Base-by-base conservation (phyloP, 371 early-diverging fungal genomes). In the Coemansia sp. region DNA sequence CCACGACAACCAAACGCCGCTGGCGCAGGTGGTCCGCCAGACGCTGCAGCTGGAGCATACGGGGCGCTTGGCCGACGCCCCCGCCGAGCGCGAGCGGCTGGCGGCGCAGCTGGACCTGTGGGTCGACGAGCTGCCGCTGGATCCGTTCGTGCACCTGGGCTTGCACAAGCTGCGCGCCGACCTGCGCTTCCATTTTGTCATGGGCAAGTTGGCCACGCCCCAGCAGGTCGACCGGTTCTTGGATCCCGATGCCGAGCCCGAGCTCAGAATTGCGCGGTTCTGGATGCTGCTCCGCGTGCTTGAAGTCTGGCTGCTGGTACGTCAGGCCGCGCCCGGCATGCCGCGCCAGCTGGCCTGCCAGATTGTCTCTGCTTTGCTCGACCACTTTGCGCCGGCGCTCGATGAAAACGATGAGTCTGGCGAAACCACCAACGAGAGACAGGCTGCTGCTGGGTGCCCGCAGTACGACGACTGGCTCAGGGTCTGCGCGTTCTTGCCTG, bases 101-200 rank as follows among this genome's bases (percentile, higher is more conserved):
- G 63, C 66, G 0, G 51, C 31, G 1, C 74, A 75, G 20, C 59
- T 75, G 34, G 76, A 75, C 20, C 2, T 35, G 63, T 75, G 76
- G 76, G 54, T 74, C 14, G 74, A 73, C 35, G 68, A 67, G 55
- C 76, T 54, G 45, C 75, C 75, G 9, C 51, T 73, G 57, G 76
- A 76, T 14, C 67, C 68, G 10, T 61, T 76, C 58, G 76, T 76
- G 16, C 42, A 51, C 14, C 32, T 57, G 10, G 76, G 75, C 2
- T 40, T 60, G 32, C 55, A 67, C 54, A 73, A 76, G 48, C 57
- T 73, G 47, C 55, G 63, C 0, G 58, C 64, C 5, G 75, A 74
- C 48, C 60, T 67, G 50, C 60, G 68, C 62, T 63, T 62, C 32
- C 57, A 67, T 56, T 63, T 76, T 55, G 67, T 68, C 26, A 42